Percentiles rank a stretch among this genome's conserved stretches.
Conservation (phyloP, 345 rosid genomes). For the Pelargonium nanum region DNA sequence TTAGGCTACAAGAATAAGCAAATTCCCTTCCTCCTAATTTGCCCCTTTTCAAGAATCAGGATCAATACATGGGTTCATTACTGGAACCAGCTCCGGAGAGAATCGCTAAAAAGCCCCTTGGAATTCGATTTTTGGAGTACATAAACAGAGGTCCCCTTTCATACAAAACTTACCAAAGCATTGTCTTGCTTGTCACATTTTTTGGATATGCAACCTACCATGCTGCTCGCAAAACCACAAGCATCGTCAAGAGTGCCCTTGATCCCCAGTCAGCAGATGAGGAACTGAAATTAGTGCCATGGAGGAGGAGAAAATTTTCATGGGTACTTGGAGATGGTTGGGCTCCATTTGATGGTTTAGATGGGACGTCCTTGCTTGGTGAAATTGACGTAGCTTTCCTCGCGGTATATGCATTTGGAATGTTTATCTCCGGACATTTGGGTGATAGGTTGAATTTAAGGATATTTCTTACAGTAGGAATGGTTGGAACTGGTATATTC, state of each 20-base stretch:
- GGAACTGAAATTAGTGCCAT: constrained; percentile 19
- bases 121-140: constrained; percentile 52
- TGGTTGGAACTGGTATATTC: constrained; percentile 75
- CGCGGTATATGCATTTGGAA: constrained; percentile 61
- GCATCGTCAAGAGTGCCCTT: constrained; percentile 83
- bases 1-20: background rate
- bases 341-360: constrained; percentile 70
- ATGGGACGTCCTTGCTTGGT: constrained; percentile 70
- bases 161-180: constrained; percentile 46
- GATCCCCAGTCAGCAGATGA: constrained; percentile 44
- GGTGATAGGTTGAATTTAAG: constrained; percentile 81
- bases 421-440: constrained; percentile 79
- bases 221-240: constrained; percentile 69
- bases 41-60: background rate
- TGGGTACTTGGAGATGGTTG: constrained; percentile 53
- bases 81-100: constrained; percentile 15
- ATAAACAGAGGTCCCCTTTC: constrained; percentile 44
- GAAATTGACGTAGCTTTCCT: constrained; percentile 83
- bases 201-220: constrained; percentile 72
- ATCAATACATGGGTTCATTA: constrained; percentile 40
- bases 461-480: constrained; percentile 65
- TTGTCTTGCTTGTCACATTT: constrained; percentile 73
- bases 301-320: constrained; percentile 18
- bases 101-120: constrained; percentile 36
- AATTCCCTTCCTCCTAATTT: background rate